Evolutionary conservation across 805 yeast genomes (phyloP).

Genomic region (Candida ponderosae): DNA sequence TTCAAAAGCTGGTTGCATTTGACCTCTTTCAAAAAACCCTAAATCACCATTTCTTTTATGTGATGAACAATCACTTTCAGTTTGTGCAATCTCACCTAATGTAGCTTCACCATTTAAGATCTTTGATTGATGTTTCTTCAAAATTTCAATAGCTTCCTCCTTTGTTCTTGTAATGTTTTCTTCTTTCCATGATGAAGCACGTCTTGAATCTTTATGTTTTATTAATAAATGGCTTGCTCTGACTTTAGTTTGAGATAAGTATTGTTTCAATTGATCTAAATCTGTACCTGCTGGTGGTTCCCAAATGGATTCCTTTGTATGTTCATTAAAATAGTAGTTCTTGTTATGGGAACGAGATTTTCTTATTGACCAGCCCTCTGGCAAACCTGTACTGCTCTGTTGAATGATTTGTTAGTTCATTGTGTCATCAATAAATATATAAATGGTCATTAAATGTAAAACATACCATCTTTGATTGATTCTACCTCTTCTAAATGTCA

Average conservation of each 20-base stretch:
- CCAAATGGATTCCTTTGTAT: slow-evolving; percentile 76
- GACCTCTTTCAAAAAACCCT: slow-evolving; percentile 82
- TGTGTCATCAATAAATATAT: too few relatives aligned
- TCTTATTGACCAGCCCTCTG: slow-evolving; percentile 76
- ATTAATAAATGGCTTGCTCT: slow-evolving; percentile 76
- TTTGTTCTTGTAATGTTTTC: slow-evolving; percentile 68
- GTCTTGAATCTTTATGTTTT: slow-evolving; percentile 76
- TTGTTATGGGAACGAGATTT: slow-evolving; percentile 73
- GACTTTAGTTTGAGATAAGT: slow-evolving; percentile 55
- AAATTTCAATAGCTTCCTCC: slow-evolving; percentile 70
- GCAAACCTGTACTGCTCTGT: slow-evolving; percentile 57
- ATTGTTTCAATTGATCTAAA: slow-evolving; percentile 43
- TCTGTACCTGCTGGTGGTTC: slow-evolving; percentile 86
- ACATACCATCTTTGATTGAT: too few relatives aligned
- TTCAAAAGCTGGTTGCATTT: slow-evolving; percentile 94
- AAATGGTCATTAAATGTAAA: too few relatives aligned
- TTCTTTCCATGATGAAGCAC: slow-evolving; percentile 89
- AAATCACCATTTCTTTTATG: slow-evolving; percentile 87
- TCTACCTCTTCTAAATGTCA: too few relatives aligned
- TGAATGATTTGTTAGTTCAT: too few relatives aligned
- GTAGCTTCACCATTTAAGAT: slow-evolving; percentile 58
- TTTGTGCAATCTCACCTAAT: slow-evolving; percentile 64
- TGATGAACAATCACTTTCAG: slow-evolving; percentile 85
- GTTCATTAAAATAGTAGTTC: slow-evolving; percentile 73
- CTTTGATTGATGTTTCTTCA: slow-evolving; percentile 48